Evolutionary conservation across 140 eudicot species (phyloP).

Genomic region (Senecio squalidus): DNA sequence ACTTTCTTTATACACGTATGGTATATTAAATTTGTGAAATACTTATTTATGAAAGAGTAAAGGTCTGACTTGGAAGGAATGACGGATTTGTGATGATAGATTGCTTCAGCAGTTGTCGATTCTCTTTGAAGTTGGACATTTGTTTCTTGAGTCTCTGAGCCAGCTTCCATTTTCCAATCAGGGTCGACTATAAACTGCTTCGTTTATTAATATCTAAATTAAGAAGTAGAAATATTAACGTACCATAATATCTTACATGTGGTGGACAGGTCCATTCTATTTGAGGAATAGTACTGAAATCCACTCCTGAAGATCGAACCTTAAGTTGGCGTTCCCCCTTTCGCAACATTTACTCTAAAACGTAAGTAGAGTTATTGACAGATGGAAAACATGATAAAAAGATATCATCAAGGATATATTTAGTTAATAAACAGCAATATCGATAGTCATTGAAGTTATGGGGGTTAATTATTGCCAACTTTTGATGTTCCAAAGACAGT

Average conservation of each 20-base stretch:
- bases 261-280: slow-evolving; percentile 20
- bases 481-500: too few relatives aligned
- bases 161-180: slow-evolving; percentile 20
- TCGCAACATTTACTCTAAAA: slow-evolving; percentile 16
- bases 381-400: too few relatives aligned
- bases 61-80: slow-evolving; percentile 22
- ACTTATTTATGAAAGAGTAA: too few relatives aligned
- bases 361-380: neutral
- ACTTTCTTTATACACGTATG: too few relatives aligned
- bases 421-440: too few relatives aligned
- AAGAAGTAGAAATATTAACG: neutral
- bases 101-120: slow-evolving; percentile 9
- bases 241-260: slow-evolving; percentile 8
- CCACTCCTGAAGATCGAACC: neutral
- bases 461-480: too few relatives aligned
- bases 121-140: slow-evolving; percentile 22
- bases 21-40: too few relatives aligned
- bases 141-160: slow-evolving; percentile 19
- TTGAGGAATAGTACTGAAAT: neutral
- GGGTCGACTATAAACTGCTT: slow-evolving; percentile 21
- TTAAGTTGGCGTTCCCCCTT: slow-evolving; percentile 11
- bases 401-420: too few relatives aligned
- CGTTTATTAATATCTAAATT: neutral
- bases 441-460: too few relatives aligned
- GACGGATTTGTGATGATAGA: neutral